phyloP scores from a whole-genome alignment of 495 filamentous ascomycete species.

The Penicillium mononematosum region DNA sequence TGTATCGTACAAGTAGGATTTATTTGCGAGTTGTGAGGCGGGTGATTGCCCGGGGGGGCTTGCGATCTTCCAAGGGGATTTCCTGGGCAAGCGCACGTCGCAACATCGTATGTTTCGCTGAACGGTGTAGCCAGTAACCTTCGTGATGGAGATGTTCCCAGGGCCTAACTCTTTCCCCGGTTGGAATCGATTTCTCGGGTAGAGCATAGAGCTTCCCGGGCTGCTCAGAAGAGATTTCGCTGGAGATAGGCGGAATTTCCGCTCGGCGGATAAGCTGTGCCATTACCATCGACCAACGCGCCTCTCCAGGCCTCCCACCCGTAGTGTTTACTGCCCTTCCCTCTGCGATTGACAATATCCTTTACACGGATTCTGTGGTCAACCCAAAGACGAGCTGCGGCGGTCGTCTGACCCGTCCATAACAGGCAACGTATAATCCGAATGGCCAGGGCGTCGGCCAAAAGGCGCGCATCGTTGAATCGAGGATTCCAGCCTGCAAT shows the following conservation, averaged over 20 bases:
- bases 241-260: conserved; percentile 43
- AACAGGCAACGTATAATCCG: conserved; percentile 77
- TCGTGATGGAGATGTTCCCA: conserved; percentile 83
- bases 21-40: conserved; percentile 63
- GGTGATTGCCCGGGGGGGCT: conserved; percentile 65
- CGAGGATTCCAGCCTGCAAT: conserved; percentile 83
- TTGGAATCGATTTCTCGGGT: conserved; percentile 66
- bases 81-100: conserved; percentile 60
- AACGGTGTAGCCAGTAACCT: conserved; percentile 79
- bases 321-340: conserved; percentile 78
- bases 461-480: conserved; percentile 79
- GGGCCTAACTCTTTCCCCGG: conserved; percentile 64
- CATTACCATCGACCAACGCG: conserved; percentile 80
- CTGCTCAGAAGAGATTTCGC: conserved; percentile 14
- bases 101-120: conserved; percentile 61
- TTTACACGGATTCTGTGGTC: conserved; percentile 66
- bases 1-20: conserved; percentile 73
- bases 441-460: conserved; percentile 76
- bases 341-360: conserved; percentile 75
- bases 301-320: conserved; percentile 87
- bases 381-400: conserved; percentile 74
- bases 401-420: conserved; percentile 69
- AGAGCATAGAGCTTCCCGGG: conserved; percentile 35
- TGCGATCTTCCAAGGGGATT: conserved; percentile 74
- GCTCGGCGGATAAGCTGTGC: conserved; percentile 70